Percentiles rank a stretch among this genome's conserved stretches.
Evolutionary conservation across 1,284 basidiomycete genomes (phyloP).

Genomic region (Mycosarcoma mackinlayi): DNA sequence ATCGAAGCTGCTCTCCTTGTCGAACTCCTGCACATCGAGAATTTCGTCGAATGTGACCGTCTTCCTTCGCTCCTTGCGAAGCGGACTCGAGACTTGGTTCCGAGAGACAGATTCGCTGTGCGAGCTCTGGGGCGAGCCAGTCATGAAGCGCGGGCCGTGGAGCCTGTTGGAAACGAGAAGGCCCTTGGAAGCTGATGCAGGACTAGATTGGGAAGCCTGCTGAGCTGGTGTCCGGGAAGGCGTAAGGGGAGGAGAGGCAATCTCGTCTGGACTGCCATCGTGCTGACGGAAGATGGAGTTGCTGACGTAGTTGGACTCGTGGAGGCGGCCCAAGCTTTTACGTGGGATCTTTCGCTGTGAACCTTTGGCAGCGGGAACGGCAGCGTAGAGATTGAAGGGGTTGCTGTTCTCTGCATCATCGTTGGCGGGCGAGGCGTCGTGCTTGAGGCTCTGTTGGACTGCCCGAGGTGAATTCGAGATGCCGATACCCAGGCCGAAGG

Average conservation of each 20-base stretch:
- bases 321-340: conserved; percentile 52
- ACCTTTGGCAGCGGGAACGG: conserved; percentile 13
- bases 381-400: conserved; percentile 30
- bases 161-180: conserved; percentile 82
- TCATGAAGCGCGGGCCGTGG: conserved; percentile 75
- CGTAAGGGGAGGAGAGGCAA: conserved; percentile 10
- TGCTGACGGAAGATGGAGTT: conserved; percentile 75
- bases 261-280: conserved; percentile 56
- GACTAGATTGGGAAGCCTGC: conserved; percentile 1
- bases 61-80: conserved; percentile 53
- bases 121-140: conserved; percentile 17
- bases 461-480: conserved; percentile 24
- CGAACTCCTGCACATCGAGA: conserved; percentile 83
- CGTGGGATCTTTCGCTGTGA: conserved; percentile 37
- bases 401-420: conserved; percentile 39
- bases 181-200: conserved; percentile 71
- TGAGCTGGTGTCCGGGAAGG: conserved; percentile 7
- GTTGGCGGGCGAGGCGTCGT: neutral
- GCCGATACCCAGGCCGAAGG: conserved; percentile 59
- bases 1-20: conserved; percentile 63
- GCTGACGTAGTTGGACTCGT: conserved; percentile 53
- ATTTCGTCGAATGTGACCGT: conserved; percentile 87
- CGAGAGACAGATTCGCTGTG: neutral
- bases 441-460: conserved; percentile 13
- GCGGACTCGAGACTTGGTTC: conserved; percentile 6